phyloP scores from a whole-genome alignment of 148 eudicot genomes.

The Diospyros kaki region DNA sequence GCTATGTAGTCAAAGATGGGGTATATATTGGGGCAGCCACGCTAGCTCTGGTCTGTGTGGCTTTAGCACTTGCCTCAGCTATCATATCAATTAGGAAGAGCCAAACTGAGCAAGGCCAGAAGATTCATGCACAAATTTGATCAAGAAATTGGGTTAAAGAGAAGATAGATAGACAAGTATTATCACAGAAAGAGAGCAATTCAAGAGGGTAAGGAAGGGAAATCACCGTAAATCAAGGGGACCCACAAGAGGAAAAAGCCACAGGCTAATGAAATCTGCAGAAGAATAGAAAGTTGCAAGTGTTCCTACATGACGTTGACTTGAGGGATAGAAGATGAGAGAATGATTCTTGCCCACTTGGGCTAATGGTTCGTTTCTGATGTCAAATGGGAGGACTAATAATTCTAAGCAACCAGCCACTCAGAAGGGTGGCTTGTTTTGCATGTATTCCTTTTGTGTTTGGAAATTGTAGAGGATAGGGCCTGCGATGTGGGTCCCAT shows the following conservation, averaged over 20 bases:
- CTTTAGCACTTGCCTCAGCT: constrained; percentile 30
- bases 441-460: not conserved
- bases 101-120: constrained; percentile 16
- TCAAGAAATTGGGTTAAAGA: constrained; percentile 5
- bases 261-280: not conserved
- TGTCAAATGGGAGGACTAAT: not conserved
- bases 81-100: constrained; percentile 17
- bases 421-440: not conserved
- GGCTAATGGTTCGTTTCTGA: not conserved
- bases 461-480: not conserved
- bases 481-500: not conserved
- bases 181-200: no score
- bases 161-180: not conserved
- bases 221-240: no score
- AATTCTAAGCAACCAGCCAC: not conserved
- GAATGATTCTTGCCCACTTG: not conserved
- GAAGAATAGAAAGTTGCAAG: not conserved
- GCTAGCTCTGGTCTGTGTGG: constrained; percentile 36
- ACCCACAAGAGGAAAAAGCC: not conserved
- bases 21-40: constrained; percentile 49
- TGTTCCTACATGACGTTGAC: not conserved
- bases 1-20: constrained; percentile 67
- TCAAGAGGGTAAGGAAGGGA: no score
- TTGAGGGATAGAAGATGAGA: not conserved
- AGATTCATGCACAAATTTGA: constrained; percentile 20